Evolutionary conservation across 1,284 basidiomycete genomes (phyloP).

Genomic region (Cystobasidium slooffiae): DNA sequence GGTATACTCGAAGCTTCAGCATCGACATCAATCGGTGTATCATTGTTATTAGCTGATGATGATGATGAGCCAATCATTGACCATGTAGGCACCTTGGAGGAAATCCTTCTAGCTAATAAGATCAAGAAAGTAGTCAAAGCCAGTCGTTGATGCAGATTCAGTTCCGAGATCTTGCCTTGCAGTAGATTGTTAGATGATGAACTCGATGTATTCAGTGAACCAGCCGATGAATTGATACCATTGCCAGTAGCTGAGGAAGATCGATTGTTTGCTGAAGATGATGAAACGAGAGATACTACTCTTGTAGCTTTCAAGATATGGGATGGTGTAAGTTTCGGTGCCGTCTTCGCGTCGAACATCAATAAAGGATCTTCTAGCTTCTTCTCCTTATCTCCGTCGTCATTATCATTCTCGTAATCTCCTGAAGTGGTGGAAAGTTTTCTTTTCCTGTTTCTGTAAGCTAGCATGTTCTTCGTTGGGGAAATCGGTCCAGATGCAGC

Average conservation of each 20-base stretch:
- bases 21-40: slow-evolving; percentile 5
- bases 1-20: slow-evolving; percentile 25
- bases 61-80: slow-evolving; percentile 3
- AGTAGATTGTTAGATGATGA: slow-evolving; percentile 18
- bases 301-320: slow-evolving; percentile 42
- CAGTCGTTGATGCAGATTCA: slow-evolving; percentile 38
- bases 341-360: slow-evolving; percentile 15
- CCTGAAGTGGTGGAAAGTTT: background rate
- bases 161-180: slow-evolving; percentile 25
- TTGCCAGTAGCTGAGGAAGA: background rate
- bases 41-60: background rate
- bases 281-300: slow-evolving; percentile 30
- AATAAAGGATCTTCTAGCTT: slow-evolving; percentile 8
- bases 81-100: slow-evolving; percentile 11
- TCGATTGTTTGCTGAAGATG: slow-evolving; percentile 4
- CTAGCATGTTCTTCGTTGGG: slow-evolving; percentile 7
- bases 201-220: slow-evolving; percentile 4
- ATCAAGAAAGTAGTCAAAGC: slow-evolving; percentile 40
- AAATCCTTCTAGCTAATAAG: slow-evolving; percentile 17
- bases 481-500: slow-evolving; percentile 4
- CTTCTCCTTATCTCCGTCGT: background rate
- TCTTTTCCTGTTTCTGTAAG: background rate
- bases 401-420: background rate
- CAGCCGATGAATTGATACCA: slow-evolving; percentile 17
- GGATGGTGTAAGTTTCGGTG: slow-evolving; percentile 33